These are phyloP conservation scores for Pyrenopolyporus hunteri DNA, from an alignment of 495 filamentous ascomycete species.

Conservation along the genomic window DNA sequence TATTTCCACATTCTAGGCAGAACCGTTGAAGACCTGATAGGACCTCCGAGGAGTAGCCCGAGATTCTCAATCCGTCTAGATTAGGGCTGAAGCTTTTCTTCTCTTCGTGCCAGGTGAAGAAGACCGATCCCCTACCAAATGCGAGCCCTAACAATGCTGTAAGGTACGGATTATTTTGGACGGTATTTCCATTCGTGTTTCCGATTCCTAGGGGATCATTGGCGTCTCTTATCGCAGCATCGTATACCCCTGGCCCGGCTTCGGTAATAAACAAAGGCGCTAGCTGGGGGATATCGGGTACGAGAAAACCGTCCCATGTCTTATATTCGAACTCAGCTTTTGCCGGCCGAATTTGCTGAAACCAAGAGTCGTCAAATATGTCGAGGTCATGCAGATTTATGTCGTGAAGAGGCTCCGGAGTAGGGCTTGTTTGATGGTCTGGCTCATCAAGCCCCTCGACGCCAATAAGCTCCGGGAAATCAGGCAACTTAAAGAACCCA, in stretches of 20 bases:
- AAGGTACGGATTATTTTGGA: constrained; percentile 59
- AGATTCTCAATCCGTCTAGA: constrained; percentile 63
- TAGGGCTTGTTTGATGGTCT: constrained; percentile 17
- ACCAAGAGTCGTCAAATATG: constrained; percentile 62
- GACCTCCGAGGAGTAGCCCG: constrained; percentile 67
- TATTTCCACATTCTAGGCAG: constrained; percentile 66
- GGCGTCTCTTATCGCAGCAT: constrained; percentile 62
- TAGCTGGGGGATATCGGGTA: constrained; percentile 48
- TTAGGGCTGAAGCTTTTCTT: constrained; percentile 63
- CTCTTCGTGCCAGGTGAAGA: constrained; percentile 72
- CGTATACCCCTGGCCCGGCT: constrained; percentile 73
- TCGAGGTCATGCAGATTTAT: constrained; percentile 36
- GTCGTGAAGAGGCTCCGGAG: constrained; percentile 37
- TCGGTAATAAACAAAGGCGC: constrained; percentile 75
- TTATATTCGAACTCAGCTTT: constrained; percentile 53
- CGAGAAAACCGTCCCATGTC: constrained; percentile 76
- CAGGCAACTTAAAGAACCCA: constrained; percentile 53
- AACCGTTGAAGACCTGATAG: constrained; percentile 62
- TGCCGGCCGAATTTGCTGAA: constrained; percentile 40
- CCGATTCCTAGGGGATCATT: constrained; percentile 40
- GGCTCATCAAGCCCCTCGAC: constrained; percentile 36
- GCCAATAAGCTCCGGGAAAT: constrained; percentile 41
- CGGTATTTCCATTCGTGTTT: constrained; percentile 39
- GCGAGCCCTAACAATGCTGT: constrained; percentile 72
- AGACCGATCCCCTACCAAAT: constrained; percentile 78